Conservation (phyloP, 306 rosid species). For the Prunus mume region DNA sequence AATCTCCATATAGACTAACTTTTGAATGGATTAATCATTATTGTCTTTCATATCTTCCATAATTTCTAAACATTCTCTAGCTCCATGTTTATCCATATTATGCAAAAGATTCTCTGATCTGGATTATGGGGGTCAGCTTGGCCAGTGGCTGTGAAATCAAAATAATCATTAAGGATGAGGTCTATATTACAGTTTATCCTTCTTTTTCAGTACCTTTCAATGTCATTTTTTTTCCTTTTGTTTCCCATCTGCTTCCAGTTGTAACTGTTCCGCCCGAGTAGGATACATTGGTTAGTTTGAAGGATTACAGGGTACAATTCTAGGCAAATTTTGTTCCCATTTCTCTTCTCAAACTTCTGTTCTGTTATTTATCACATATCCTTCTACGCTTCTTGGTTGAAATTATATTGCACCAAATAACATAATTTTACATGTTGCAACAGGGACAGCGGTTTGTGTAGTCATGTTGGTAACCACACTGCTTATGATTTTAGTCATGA, state of each 20-base stretch:
- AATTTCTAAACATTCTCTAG: too few relatives aligned
- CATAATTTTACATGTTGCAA: conserved; percentile 25
- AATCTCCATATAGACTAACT: too few relatives aligned
- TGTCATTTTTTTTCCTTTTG: too few relatives aligned
- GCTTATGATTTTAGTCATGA: conserved; percentile 90
- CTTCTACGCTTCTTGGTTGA: neutral
- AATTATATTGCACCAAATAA: conserved; percentile 7
- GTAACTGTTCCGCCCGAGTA: too few relatives aligned
- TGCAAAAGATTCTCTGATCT: too few relatives aligned
- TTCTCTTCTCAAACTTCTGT: neutral
- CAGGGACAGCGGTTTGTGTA: conserved; percentile 92
- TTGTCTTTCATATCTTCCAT: too few relatives aligned
- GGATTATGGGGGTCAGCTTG: too few relatives aligned
- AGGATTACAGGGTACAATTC: neutral
- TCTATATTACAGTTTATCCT: neutral
- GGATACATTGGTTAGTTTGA: neutral
- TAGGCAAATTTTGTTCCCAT: neutral
- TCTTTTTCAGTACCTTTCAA: neutral
- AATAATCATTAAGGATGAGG: neutral
- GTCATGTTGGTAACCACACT: conserved; percentile 91
- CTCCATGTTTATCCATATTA: too few relatives aligned
- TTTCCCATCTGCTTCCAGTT: too few relatives aligned
- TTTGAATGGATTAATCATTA: too few relatives aligned
- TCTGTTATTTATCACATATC: neutral
- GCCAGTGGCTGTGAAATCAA: too few relatives aligned